phyloP scores from a whole-genome alignment of 768 basidiomycete genomes.

The Hydnomerulius pinastri region DNA sequence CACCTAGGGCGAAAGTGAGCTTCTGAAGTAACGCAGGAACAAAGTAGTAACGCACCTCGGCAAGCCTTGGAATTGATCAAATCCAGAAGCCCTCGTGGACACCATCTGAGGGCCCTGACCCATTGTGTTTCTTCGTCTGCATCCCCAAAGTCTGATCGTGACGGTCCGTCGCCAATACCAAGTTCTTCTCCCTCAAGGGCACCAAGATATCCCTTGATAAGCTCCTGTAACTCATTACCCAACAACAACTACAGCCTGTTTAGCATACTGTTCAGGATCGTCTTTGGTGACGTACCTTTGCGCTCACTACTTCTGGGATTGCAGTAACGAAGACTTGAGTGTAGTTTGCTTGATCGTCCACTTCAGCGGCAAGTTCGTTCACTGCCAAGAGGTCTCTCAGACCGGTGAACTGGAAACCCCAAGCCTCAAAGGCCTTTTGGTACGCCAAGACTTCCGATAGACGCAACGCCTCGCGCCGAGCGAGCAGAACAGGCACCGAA shows the following conservation, averaged over 20 bases:
- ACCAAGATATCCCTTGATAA: slow-evolving; percentile 73
- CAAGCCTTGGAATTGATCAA: slow-evolving; percentile 95
- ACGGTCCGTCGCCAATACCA: slow-evolving; percentile 16
- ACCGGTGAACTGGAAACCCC: slow-evolving; percentile 67
- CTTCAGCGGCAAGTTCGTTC: slow-evolving; percentile 16
- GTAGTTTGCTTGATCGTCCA: slow-evolving; percentile 40
- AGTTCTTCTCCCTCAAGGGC: slow-evolving; percentile 54
- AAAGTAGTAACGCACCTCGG: slow-evolving; percentile 58
- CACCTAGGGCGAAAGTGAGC: slow-evolving; percentile 54
- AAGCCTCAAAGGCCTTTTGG: slow-evolving; percentile 54
- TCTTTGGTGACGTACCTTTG: slow-evolving; percentile 49
- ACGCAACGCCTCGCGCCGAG: slow-evolving; percentile 58
- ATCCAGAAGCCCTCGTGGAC: slow-evolving; percentile 81
- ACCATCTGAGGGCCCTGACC: slow-evolving; percentile 76
- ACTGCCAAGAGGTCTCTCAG: slow-evolving; percentile 26
- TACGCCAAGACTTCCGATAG: slow-evolving; percentile 45
- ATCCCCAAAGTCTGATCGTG: slow-evolving; percentile 10
- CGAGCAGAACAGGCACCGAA: slow-evolving; percentile 62
- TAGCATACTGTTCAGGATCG: slow-evolving; percentile 1
- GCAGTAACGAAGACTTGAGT: slow-evolving; percentile 62
- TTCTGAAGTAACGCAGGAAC: neutral
- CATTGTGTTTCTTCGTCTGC: slow-evolving; percentile 42
- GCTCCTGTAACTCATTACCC: slow-evolving; percentile 71
- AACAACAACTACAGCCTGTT: slow-evolving; percentile 51
- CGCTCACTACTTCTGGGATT: slow-evolving; percentile 70